phyloP scores from a whole-genome alignment of 495 filamentous ascomycete genomes.

The Aspergillus affinis region DNA sequence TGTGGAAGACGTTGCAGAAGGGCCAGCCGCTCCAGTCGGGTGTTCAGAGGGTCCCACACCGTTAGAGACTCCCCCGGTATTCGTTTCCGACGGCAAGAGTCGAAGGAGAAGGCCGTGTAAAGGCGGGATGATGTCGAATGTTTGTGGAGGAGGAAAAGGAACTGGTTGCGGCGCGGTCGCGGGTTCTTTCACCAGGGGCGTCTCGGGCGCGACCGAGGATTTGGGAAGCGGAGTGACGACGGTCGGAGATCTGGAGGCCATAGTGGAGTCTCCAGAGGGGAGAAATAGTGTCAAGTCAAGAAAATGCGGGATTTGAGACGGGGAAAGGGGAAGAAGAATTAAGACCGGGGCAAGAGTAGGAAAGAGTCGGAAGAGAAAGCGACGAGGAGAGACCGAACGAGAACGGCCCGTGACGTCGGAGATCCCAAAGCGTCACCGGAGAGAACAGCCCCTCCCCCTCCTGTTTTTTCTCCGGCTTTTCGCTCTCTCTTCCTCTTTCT shows the following conservation, averaged over 20 bases:
- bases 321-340: neutral
- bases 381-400: conserved; percentile 30
- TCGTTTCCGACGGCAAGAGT: conserved; percentile 51
- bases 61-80: conserved; percentile 13
- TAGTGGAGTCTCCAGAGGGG: conserved; percentile 14
- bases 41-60: conserved; percentile 24
- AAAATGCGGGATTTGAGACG: neutral
- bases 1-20: conserved; percentile 19
- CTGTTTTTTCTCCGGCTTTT: conserved; percentile 9
- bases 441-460: conserved; percentile 34
- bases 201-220: conserved; percentile 42
- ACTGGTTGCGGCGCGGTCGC: conserved; percentile 50
- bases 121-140: conserved; percentile 82
- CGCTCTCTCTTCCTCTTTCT: conserved; percentile 7
- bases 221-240: conserved; percentile 39
- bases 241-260: conserved; percentile 42
- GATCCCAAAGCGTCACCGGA: conserved; percentile 43
- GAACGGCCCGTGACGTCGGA: conserved; percentile 7
- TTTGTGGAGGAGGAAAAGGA: conserved; percentile 53
- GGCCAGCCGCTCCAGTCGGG: conserved; percentile 21
- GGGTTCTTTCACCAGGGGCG: conserved; percentile 30
- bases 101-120: conserved; percentile 75
- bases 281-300: neutral
- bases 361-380: neutral
- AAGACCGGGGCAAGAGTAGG: neutral